Evolutionary conservation across 2,329 filamentous ascomycete genomes (phyloP).

Genomic region (Hypomyces perniciosus): DNA sequence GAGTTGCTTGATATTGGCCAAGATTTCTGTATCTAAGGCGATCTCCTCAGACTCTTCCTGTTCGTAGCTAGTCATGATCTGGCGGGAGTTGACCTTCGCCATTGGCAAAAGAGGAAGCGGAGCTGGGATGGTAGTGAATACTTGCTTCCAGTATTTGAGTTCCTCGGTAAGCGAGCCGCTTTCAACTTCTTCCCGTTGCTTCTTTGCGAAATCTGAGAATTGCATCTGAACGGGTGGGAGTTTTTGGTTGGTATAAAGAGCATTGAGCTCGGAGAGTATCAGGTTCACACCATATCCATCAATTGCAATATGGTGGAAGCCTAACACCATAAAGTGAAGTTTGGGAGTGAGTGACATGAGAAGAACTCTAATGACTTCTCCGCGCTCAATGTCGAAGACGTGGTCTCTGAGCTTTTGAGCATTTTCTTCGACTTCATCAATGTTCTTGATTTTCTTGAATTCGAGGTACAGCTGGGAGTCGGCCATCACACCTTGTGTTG

Average conservation of each 20-base stretch:
- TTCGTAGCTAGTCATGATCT: constrained; percentile 2
- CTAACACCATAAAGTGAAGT: too few species aligned
- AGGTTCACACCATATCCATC: constrained; percentile 29
- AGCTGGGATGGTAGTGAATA: constrained; percentile 9
- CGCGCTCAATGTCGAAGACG: too few species aligned
- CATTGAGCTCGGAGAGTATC: neutral
- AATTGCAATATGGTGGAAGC: too few species aligned
- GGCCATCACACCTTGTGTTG: constrained; percentile 21
- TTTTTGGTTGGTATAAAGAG: neutral
- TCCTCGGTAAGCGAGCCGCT: constrained; percentile 15
- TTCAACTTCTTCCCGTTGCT: constrained; percentile 25
- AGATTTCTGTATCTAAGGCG: neutral
- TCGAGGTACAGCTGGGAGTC: constrained; percentile 25
- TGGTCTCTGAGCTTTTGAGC: too few species aligned
- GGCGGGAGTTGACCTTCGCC: constrained; percentile 7
- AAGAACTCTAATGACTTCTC: too few species aligned
- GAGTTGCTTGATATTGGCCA: neutral
- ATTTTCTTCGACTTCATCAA: too few species aligned
- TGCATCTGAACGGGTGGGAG: constrained; percentile 20
- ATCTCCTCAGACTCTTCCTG: neutral
- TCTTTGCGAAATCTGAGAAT: constrained; percentile 31
- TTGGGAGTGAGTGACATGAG: too few species aligned
- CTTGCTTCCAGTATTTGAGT: constrained; percentile 17
- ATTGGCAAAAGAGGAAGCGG: constrained; percentile 14
- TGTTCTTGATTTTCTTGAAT: neutral